Percentiles rank a stretch among this genome's conserved stretches.
Evolutionary conservation across 495 filamentous ascomycete species (phyloP).

Genomic region (Aspergillus avenaceus): DNA sequence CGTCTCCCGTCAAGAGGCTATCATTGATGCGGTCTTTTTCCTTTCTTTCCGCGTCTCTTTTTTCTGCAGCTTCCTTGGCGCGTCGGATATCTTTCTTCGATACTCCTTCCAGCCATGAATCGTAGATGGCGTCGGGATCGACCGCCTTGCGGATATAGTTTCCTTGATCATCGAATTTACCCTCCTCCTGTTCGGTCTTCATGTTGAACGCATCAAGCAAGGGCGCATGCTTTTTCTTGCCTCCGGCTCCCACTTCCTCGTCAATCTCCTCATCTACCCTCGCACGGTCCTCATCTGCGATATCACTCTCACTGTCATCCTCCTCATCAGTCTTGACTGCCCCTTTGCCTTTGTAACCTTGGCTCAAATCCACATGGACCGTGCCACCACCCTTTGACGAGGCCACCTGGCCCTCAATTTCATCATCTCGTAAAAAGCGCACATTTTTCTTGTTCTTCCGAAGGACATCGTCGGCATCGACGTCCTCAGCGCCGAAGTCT

Average conservation of each 20-base stretch:
- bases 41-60: conserved; percentile 70
- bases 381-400: conserved; percentile 68
- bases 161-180: conserved; percentile 81
- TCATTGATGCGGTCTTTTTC: conserved; percentile 69
- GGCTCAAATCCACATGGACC: conserved; percentile 56
- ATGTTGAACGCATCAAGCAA: conserved; percentile 97
- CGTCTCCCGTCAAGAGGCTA: conserved; percentile 66
- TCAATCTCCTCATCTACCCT: conserved; percentile 68
- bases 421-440: conserved; percentile 65
- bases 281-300: conserved; percentile 68
- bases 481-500: conserved; percentile 51
- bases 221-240: conserved; percentile 91
- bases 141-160: conserved; percentile 88
- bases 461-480: conserved; percentile 39
- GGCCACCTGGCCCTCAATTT: conserved; percentile 85
- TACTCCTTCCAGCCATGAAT: conserved; percentile 86
- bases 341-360: too few species aligned
- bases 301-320: conserved; percentile 59
- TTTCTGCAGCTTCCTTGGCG: conserved; percentile 83
- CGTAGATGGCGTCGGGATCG: conserved; percentile 87
- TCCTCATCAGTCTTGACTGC: conserved; percentile 40
- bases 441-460: conserved; percentile 75
- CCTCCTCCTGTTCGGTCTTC: conserved; percentile 84
- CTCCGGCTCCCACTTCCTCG: conserved; percentile 83
- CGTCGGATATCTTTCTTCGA: conserved; percentile 89